Evolutionary conservation across 2,329 filamentous ascomycete species (phyloP).

Genomic region (Botryotinia convoluta): DNA sequence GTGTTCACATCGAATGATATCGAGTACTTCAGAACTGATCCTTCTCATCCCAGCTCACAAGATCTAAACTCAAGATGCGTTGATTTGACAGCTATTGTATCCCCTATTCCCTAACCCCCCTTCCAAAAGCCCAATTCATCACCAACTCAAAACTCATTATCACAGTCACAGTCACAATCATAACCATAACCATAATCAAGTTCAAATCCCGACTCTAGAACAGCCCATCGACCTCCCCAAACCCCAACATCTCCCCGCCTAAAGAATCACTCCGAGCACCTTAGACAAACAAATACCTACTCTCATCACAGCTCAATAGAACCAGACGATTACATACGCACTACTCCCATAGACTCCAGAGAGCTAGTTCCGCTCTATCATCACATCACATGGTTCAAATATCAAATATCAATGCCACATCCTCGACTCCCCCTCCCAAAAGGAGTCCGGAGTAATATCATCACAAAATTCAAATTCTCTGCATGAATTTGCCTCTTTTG

Average conservation of each 20-base stretch:
- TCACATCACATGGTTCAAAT: background rate
- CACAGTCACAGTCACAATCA: too few species aligned
- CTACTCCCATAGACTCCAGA: background rate
- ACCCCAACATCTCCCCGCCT: background rate
- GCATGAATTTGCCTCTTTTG: too few species aligned
- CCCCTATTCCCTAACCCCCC: background rate
- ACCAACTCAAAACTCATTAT: background rate
- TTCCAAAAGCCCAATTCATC: background rate
- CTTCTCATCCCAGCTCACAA: background rate
- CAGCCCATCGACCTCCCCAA: background rate
- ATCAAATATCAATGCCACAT: background rate
- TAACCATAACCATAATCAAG: background rate
- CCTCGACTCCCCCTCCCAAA: background rate
- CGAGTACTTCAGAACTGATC: rapidly evolving
- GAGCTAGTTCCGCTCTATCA: background rate
- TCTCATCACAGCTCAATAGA: background rate
- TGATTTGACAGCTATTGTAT: background rate
- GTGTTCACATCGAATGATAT: background rate
- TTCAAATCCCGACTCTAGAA: background rate
- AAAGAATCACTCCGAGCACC: background rate
- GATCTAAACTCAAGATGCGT: rapidly evolving
- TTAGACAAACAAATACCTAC: background rate
- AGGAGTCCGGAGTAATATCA: background rate
- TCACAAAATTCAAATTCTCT: too few species aligned
- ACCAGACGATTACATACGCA: rapidly evolving